Evolutionary conservation across 306 rosid species (phyloP).

Genomic region (Ceratonia siliqua): DNA sequence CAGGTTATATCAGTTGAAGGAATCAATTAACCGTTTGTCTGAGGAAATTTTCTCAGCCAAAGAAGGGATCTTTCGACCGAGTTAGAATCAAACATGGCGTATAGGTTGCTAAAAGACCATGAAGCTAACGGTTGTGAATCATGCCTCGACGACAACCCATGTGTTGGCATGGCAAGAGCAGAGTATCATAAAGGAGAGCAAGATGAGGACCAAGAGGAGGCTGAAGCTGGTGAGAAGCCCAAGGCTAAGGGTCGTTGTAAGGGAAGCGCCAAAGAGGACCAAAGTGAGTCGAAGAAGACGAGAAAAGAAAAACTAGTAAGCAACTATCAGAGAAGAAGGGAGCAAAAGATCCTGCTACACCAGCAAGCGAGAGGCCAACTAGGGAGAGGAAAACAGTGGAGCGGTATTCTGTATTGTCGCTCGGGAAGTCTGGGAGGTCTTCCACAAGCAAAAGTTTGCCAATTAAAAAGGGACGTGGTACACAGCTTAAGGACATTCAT

Average conservation of each 20-base stretch:
- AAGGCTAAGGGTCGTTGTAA: slow-evolving; percentile 31
- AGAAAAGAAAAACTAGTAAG: slow-evolving; percentile 24
- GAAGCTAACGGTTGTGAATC: no score
- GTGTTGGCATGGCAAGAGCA: no score
- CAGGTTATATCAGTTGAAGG: no score
- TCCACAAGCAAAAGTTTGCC: slow-evolving; percentile 51
- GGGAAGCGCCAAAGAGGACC: slow-evolving; percentile 30
- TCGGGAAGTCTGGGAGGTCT: slow-evolving; percentile 48
- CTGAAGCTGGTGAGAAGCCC: slow-evolving; percentile 27
- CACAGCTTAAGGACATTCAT: slow-evolving; percentile 86
- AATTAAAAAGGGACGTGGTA: slow-evolving; percentile 94
- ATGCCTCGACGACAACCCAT: no score
- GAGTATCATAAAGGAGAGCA: slow-evolving; percentile 4
- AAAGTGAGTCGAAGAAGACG: slow-evolving; percentile 27
- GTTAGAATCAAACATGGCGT: no score
- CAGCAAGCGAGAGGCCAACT: slow-evolving; percentile 67
- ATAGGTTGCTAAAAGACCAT: no score
- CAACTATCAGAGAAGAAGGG: slow-evolving; percentile 23
- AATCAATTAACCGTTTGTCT: no score
- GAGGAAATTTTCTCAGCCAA: no score
- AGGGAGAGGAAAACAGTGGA: slow-evolving; percentile 92
- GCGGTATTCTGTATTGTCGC: slow-evolving; percentile 63
- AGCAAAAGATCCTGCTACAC: slow-evolving; percentile 48
- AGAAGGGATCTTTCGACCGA: no score
- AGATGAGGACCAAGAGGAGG: slow-evolving; percentile 26